A percentile compares a stretch with the other conserved stretches of the same genome.
Evolutionary conservation across 176 grass and related monocot species (phyloP).

Genomic region (Leersia perrieri): DNA sequence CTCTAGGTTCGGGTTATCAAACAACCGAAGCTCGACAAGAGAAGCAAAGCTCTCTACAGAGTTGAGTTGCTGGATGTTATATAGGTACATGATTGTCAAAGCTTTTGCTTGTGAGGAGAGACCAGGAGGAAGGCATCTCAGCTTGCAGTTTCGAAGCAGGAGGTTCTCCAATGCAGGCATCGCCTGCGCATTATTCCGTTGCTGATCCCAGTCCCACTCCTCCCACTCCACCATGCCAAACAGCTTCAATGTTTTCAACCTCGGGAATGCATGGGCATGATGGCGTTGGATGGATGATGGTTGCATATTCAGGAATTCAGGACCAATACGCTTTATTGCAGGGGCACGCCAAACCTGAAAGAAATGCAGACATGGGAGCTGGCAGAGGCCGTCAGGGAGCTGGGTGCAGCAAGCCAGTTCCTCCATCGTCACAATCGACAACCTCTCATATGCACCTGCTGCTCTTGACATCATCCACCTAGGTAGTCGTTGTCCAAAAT

Average conservation of each 20-base stretch:
- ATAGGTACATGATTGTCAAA: not conserved
- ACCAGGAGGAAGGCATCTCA: slow-evolving; percentile 4
- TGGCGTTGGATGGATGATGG: not conserved
- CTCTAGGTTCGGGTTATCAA: not conserved
- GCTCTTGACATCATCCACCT: slow-evolving; percentile 13
- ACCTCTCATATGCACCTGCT: not conserved
- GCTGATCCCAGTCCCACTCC: slow-evolving; percentile 43
- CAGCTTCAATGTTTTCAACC: not conserved
- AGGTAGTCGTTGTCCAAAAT: slow-evolving; percentile 29
- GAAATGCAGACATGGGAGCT: slow-evolving; percentile 5
- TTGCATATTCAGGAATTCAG: slow-evolving; percentile 19
- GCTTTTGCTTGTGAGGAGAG: not conserved
- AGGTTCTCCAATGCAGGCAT: slow-evolving; percentile 28
- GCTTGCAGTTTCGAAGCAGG: not conserved
- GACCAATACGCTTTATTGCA: slow-evolving; percentile 15
- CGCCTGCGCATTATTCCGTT: not conserved
- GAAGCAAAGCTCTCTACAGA: slow-evolving; percentile 7
- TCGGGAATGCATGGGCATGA: not conserved
- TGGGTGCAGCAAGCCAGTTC: not conserved
- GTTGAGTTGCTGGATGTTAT: not conserved
- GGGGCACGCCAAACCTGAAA: not conserved
- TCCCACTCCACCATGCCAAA: slow-evolving; percentile 36
- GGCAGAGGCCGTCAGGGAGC: slow-evolving; percentile 25
- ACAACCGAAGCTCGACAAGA: not conserved
- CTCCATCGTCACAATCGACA: not conserved